Percentiles rank a stretch among this genome's conserved stretches.
Conservation (phyloP, 495 filamentous ascomycete species). For the Neurospora sp. region DNA sequence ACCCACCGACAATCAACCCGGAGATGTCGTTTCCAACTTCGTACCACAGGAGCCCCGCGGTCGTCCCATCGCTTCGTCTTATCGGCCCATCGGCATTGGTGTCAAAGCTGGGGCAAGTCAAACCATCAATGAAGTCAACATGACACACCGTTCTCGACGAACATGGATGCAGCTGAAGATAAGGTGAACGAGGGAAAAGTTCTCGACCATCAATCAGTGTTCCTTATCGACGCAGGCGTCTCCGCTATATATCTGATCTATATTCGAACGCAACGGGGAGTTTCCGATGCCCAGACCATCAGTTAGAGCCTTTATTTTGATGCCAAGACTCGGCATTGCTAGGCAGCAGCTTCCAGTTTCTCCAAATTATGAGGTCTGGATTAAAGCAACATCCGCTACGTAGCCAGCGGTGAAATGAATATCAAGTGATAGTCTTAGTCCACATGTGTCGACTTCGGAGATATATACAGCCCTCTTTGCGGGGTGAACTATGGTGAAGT, state of each 20-base stretch:
- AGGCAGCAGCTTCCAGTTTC: neutral
- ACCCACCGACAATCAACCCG: neutral
- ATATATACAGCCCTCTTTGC: neutral
- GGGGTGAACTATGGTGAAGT: neutral
- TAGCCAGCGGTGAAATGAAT: neutral
- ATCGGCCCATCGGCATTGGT: neutral
- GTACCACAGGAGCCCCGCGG: neutral
- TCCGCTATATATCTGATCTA: neutral
- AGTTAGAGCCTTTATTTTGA: neutral
- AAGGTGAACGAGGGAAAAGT: neutral
- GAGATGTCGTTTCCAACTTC: neutral
- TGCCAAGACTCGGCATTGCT: neutral
- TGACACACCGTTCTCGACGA: neutral
- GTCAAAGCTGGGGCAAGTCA: neutral
- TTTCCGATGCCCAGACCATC: neutral
- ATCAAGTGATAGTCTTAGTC: neutral
- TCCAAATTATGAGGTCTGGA: neutral
- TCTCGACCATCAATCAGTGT: neutral
- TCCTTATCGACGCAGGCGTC: neutral
- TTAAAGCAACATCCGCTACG: neutral
- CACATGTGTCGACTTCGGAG: neutral
- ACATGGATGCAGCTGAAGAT: neutral
- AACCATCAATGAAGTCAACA: neutral
- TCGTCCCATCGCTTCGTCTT: neutral
- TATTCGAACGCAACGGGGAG: neutral